Evolutionary conservation across 352 stramenopile species (phyloP).

Genomic region (Pythium insidiosum): DNA sequence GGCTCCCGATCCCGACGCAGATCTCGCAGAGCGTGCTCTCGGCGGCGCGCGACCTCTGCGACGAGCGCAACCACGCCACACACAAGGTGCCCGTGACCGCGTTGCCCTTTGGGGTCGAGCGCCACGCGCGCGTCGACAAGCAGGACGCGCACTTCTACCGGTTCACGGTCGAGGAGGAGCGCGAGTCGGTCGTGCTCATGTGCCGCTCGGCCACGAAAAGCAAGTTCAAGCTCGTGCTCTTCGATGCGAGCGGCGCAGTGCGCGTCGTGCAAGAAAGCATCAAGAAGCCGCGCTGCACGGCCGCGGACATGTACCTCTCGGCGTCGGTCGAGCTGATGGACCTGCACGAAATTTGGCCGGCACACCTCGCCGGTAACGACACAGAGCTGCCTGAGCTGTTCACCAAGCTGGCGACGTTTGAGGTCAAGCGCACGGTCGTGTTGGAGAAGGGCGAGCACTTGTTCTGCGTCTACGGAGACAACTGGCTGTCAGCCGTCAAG

Average conservation of each 20-base stretch:
- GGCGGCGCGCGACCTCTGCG: constrained; percentile 66
- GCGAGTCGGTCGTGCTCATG: constrained; percentile 75
- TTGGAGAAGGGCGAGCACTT: constrained; percentile 78
- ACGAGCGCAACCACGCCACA: too few species aligned
- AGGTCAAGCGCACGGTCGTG: constrained; percentile 70
- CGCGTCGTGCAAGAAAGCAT: constrained; percentile 80
- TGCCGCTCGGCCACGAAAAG: constrained; percentile 74
- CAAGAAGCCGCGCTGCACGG: constrained; percentile 74
- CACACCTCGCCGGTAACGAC: constrained; percentile 38
- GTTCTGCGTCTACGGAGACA: constrained; percentile 86
- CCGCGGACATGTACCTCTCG: constrained; percentile 82
- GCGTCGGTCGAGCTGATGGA: constrained; percentile 85
- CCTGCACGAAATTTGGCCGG: constrained; percentile 71
- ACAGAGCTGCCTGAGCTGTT: constrained; percentile 79
- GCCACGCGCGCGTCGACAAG: constrained; percentile 75
- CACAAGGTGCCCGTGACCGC: constrained; percentile 43
- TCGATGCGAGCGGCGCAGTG: constrained; percentile 69
- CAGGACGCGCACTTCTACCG: constrained; percentile 87
- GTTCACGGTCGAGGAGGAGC: constrained; percentile 59
- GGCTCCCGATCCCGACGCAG: constrained; percentile 83
- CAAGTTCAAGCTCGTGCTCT: constrained; percentile 88
- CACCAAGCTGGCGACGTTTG: constrained; percentile 74
- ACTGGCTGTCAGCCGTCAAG: constrained; percentile 83
- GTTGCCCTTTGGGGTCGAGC: constrained; percentile 66
- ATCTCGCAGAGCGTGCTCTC: constrained; percentile 80